Evolutionary conservation across 2,329 filamentous ascomycete species (phyloP).

Genomic region (Arthrobotrys pseudoclavata): DNA sequence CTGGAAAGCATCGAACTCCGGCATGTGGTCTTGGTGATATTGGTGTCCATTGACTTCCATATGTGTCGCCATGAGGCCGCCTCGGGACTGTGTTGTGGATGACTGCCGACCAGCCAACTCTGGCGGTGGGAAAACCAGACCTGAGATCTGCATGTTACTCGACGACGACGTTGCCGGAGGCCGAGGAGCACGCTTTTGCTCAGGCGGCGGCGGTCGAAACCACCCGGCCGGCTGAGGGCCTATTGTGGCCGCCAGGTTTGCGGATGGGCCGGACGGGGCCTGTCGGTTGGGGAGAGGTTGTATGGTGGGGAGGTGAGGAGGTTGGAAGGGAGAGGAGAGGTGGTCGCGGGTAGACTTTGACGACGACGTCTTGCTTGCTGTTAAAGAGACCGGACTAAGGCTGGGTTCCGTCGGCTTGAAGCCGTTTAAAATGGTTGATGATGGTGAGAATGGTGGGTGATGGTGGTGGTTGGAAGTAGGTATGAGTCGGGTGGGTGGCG

Average conservation of each 20-base stretch:
- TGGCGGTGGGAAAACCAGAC: constrained; percentile 52
- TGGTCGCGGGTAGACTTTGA: constrained; percentile 60
- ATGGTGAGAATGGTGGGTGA: constrained; percentile 2
- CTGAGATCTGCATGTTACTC: constrained; percentile 59
- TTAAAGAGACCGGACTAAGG: constrained; percentile 50
- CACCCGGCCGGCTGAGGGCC: constrained; percentile 58
- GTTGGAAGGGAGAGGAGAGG: constrained; percentile 60
- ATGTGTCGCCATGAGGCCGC: constrained; percentile 52
- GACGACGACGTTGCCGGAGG: constrained; percentile 57
- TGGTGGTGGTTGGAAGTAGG: constrained; percentile 1
- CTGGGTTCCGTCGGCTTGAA: constrained; percentile 31
- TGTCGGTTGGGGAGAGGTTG: constrained; percentile 59
- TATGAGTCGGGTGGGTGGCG: constrained; percentile 19
- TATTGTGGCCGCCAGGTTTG: constrained; percentile 59
- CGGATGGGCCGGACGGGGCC: constrained; percentile 53
- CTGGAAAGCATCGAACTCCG: constrained; percentile 59
- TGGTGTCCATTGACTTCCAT: constrained; percentile 59
- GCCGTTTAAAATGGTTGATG: constrained; percentile 37
- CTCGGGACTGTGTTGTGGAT: constrained; percentile 53
- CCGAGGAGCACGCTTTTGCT: constrained; percentile 55
- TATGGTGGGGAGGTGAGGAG: constrained; percentile 59
- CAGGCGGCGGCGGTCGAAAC: constrained; percentile 58
- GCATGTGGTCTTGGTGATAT: constrained; percentile 58
- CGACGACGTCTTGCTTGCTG: constrained; percentile 61
- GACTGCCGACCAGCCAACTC: constrained; percentile 58